Evolutionary conservation across 2,329 filamentous ascomycete genomes (phyloP), one percentile per base, ranked within the genome.

Genomic region (Scytalidium lignicola): DNA sequence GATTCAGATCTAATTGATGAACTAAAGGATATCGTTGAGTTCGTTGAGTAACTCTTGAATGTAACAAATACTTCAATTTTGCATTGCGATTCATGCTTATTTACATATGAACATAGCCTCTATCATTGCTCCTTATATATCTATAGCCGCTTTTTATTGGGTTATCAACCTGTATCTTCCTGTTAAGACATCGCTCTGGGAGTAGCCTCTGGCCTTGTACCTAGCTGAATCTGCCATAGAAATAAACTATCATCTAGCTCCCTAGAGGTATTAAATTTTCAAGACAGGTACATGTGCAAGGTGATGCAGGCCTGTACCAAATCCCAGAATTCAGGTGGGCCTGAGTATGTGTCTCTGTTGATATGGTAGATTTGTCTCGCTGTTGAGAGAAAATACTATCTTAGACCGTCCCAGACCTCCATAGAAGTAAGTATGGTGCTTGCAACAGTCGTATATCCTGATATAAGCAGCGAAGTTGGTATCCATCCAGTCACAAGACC

Each of bases 401-500:
- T 63, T 66, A 58, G 73, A 48, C 70, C 70, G 50, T 77, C 72
- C 85, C 85, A 89, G 2, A 83, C 76, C 55, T 81, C 79, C 54
- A 69, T 62, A 1, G 76, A 75, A 9, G 82, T 82, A 42, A 88
- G 61, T 3, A 85, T 42, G 1, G 84, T 86, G 45, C 82, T 62
- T 19, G 78, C 58, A 18, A 85, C 66, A 75, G 83, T 85, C 8
- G 75, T 74, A 12, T 75, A 48, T 1, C 79, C 82, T 1, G 87
- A 75, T 1, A 73, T 67, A 2, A 78, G 72, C 0, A 73, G 65
- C 9, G 74, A 68, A 1, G 75, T 68, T 0, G 71, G 63, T 21
- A 84, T 65, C 83, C 83, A 87, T 0, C 82, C 82, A 13, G 87
- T 66, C 1, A 76, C 68, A 5, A 70, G 69, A 0, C 78, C 79